phyloP scores from a whole-genome alignment of 768 basidiomycete species.

The Phylloporus rhodoxanthus region DNA sequence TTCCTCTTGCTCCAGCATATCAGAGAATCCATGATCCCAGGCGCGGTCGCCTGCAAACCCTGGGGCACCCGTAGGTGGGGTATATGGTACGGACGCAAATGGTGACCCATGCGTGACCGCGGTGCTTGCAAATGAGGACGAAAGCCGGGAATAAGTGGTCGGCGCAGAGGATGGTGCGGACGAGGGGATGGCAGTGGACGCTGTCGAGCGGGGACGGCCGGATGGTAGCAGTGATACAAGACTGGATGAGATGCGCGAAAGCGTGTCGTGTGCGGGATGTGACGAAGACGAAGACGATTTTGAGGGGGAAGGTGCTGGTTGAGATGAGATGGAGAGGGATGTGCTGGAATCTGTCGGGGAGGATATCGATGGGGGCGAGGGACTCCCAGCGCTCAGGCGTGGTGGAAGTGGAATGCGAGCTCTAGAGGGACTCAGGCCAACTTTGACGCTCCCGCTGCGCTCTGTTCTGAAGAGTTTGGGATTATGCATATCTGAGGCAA shows the following conservation, averaged over 20 bases:
- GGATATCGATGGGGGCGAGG: constrained; percentile 22
- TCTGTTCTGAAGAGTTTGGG: constrained; percentile 5
- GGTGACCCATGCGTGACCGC: constrained; percentile 44
- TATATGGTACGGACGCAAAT: constrained; percentile 41
- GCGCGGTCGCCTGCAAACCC: constrained; percentile 62
- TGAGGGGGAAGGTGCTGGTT: neutral
- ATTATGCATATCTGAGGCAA: constrained; percentile 28
- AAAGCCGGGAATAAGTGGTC: constrained; percentile 8
- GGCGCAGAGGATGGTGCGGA: constrained; percentile 10
- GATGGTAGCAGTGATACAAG: constrained; percentile 46
- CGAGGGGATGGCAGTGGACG: constrained; percentile 1
- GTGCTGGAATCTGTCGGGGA: constrained; percentile 13
- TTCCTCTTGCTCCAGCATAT: constrained; percentile 40
- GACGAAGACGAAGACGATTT: neutral
- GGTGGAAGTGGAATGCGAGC: constrained; percentile 20
- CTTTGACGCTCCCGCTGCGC: constrained; percentile 9
- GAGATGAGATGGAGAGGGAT: constrained; percentile 6
- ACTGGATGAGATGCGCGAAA: constrained; percentile 43
- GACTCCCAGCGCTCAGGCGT: constrained; percentile 15
- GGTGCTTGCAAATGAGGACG: constrained; percentile 10
- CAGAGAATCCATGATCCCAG: constrained; percentile 66
- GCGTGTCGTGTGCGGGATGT: constrained; percentile 31
- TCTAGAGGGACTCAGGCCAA: constrained; percentile 3
- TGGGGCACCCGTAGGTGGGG: constrained; percentile 62
- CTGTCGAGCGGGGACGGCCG: constrained; percentile 11